phyloP scores from a whole-genome alignment of 2,329 filamentous ascomycete species.

The Incumbomyces lentus region DNA sequence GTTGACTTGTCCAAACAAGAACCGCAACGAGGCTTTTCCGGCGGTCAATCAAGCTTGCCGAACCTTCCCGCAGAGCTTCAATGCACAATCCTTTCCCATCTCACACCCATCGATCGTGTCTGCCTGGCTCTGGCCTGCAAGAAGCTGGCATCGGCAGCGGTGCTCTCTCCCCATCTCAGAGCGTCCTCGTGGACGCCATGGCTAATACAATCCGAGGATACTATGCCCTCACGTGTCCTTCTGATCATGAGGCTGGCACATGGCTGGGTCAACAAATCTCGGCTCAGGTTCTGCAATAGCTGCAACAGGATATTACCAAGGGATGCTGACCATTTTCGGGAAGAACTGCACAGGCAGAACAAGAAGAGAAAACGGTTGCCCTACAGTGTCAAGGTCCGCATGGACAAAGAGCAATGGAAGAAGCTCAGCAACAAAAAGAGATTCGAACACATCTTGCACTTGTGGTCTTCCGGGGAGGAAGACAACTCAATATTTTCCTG shows the following conservation, averaged over 20 bases:
- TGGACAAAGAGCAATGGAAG: slow-evolving; percentile 11
- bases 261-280: slow-evolving; percentile 17
- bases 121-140: slow-evolving; percentile 21
- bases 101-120: slow-evolving; percentile 19
- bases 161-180: slow-evolving; percentile 12
- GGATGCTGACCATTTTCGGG: slow-evolving; percentile 11
- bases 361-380: slow-evolving; percentile 9
- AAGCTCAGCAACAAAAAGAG: slow-evolving; percentile 10
- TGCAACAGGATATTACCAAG: slow-evolving; percentile 17
- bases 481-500: slow-evolving; percentile 15
- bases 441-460: slow-evolving; percentile 13
- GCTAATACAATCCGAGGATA: slow-evolving; percentile 6
- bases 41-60: neutral
- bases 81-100: slow-evolving; percentile 13
- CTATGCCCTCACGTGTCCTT: slow-evolving; percentile 9
- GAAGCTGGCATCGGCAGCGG: slow-evolving; percentile 8
- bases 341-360: slow-evolving; percentile 8
- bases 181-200: slow-evolving; percentile 10
- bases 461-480: slow-evolving; percentile 12
- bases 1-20: neutral
- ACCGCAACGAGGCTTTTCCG: slow-evolving; percentile 1
- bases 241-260: slow-evolving; percentile 17
- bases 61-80: slow-evolving; percentile 16
- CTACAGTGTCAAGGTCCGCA: slow-evolving; percentile 9
- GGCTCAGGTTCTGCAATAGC: slow-evolving; percentile 15